Evolutionary conservation across 2,329 filamentous ascomycete genomes (phyloP).

Genomic region (Trichoderma pleuroti): DNA sequence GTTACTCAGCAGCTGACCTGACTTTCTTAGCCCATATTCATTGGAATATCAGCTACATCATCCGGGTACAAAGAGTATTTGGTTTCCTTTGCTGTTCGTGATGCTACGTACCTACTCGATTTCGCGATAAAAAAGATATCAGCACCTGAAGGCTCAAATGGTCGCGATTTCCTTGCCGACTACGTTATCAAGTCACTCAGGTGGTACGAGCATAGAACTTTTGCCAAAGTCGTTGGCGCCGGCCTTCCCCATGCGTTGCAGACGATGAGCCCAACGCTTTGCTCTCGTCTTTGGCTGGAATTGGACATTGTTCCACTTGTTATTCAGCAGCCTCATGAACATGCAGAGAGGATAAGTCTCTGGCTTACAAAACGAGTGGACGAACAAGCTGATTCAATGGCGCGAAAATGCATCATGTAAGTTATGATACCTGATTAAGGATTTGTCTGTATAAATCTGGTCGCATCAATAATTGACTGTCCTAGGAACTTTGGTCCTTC

Average conservation of each 20-base stretch:
- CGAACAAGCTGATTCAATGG: slow-evolving; percentile 79
- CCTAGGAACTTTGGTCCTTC: slow-evolving; percentile 68
- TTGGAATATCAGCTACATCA: slow-evolving; percentile 58
- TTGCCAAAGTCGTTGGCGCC: slow-evolving; percentile 71
- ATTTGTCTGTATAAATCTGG: background rate
- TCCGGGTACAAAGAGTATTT: slow-evolving; percentile 50
- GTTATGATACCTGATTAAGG: slow-evolving; percentile 27
- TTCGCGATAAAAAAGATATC: slow-evolving; percentile 61
- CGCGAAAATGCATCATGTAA: slow-evolving; percentile 71
- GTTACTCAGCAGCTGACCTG: background rate
- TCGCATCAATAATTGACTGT: background rate
- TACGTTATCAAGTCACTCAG: slow-evolving; percentile 56
- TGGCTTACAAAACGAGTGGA: slow-evolving; percentile 62
- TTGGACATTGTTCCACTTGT: slow-evolving; percentile 73
- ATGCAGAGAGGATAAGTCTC: slow-evolving; percentile 40
- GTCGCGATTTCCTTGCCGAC: slow-evolving; percentile 47
- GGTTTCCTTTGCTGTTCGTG: slow-evolving; percentile 67
- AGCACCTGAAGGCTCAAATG: background rate
- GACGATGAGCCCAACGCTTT: slow-evolving; percentile 60
- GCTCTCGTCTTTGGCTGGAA: slow-evolving; percentile 70
- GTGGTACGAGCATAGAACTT: slow-evolving; percentile 60
- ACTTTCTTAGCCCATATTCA: slow-evolving; percentile 43
- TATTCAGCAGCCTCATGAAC: slow-evolving; percentile 46
- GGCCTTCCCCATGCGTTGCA: slow-evolving; percentile 62
- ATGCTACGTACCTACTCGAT: slow-evolving; percentile 71